Conservation (phyloP, 2,329 filamentous ascomycete genomes). For the Aspergillus felis region DNA sequence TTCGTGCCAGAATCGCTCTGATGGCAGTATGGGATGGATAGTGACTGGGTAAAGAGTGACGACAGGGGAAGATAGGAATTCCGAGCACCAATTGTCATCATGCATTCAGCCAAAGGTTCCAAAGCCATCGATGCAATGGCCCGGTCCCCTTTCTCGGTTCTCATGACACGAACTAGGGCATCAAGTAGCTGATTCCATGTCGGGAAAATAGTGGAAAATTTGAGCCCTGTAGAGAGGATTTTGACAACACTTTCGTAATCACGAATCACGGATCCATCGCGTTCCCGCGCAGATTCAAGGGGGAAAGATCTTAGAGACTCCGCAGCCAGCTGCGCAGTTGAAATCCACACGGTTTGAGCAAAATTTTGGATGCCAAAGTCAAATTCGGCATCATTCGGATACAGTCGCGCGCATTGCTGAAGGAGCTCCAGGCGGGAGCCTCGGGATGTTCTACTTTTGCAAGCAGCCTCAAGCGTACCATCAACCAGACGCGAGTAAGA, state of each 20-base stretch:
- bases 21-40: constrained; percentile 31
- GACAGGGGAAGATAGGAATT: constrained; percentile 34
- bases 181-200: constrained; percentile 54
- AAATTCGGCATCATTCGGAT: constrained; percentile 13
- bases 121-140: constrained; percentile 64
- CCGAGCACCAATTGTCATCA: constrained; percentile 34
- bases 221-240: constrained; percentile 60
- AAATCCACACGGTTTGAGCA: constrained; percentile 32
- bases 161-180: constrained; percentile 54
- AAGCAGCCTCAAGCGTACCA: constrained; percentile 29
- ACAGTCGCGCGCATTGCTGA: constrained; percentile 33
- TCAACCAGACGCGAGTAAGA: constrained; percentile 29
- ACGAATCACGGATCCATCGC: constrained; percentile 53
- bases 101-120: constrained; percentile 63
- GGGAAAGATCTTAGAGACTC: constrained; percentile 39
- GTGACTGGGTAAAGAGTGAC: constrained; percentile 29
- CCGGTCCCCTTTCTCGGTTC: constrained; percentile 62
- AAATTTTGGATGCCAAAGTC: constrained; percentile 7
- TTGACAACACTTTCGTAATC: constrained; percentile 68
- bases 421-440: constrained; percentile 36
- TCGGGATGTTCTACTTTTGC: constrained; percentile 31
- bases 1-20: neutral
- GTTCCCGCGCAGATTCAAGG: constrained; percentile 40
- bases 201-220: constrained; percentile 22
- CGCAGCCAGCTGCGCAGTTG: constrained; percentile 29